Evolutionary conservation across 129 eudicot genomes (phyloP).

Genomic region (Lactuca sativa): DNA sequence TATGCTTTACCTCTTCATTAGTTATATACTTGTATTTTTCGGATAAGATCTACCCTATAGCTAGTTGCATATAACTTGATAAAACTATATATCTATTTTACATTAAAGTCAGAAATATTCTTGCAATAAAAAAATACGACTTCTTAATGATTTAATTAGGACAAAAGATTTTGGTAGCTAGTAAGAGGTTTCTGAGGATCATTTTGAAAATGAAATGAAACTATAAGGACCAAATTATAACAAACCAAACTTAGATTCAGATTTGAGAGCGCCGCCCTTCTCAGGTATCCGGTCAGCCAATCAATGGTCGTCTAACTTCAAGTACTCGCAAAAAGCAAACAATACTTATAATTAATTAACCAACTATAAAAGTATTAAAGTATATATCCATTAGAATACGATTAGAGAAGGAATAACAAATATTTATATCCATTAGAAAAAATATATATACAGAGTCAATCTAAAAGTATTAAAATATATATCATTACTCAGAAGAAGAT

Average conservation of each 20-base stretch:
- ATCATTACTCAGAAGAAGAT: background rate
- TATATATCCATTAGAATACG: no score
- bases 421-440: no score
- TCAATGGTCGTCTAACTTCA: background rate
- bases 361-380: no score
- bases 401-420: no score
- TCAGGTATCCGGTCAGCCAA: slow-evolving; percentile 11
- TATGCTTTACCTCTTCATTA: no score
- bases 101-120: background rate
- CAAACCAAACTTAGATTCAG: background rate
- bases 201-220: background rate
- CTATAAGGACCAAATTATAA: background rate
- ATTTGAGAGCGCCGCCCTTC: background rate
- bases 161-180: background rate
- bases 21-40: no score
- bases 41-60: background rate
- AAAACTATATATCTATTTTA: no score
- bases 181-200: background rate
- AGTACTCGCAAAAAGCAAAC: background rate
- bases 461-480: background rate
- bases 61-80: background rate
- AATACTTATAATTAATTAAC: background rate
- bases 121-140: background rate
- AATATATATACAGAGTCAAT: background rate
- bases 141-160: no score